phyloP scores from a whole-genome alignment of 305 asterid genomes.

The Caryopteris hybrid region DNA sequence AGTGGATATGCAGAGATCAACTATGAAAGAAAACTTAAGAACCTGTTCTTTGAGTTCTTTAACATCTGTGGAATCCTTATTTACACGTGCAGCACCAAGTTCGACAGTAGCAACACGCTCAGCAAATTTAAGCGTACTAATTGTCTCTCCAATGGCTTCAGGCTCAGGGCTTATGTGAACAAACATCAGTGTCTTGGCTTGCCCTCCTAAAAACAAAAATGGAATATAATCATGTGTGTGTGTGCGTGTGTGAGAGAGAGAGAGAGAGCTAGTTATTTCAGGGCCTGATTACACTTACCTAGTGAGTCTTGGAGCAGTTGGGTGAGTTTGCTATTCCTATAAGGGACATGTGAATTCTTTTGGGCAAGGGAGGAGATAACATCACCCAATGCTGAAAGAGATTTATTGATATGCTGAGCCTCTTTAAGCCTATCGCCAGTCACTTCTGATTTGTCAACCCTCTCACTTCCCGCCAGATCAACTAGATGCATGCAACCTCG shows the following conservation, averaged over 20 bases:
- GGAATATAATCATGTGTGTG: constrained; percentile 4
- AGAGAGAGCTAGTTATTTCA: not conserved
- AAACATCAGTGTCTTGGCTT: constrained; percentile 88
- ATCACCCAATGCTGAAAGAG: constrained; percentile 92
- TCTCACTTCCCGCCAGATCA: constrained; percentile 89
- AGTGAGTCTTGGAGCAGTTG: constrained; percentile 95
- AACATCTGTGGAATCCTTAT: constrained; percentile 71
- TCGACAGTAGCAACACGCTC: constrained; percentile 93
- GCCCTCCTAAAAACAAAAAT: constrained; percentile 53
- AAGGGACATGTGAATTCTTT: constrained; percentile 77
- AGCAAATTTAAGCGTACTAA: constrained; percentile 88
- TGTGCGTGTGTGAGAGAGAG: no score
- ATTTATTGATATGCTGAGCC: constrained; percentile 83
- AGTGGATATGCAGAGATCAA: not conserved
- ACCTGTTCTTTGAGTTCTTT: constrained; percentile 96
- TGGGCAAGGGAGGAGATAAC: constrained; percentile 87
- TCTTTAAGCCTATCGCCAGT: constrained; percentile 90
- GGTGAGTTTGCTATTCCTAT: constrained; percentile 92
- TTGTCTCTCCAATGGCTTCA: constrained; percentile 80
- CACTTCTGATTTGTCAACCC: constrained; percentile 91
- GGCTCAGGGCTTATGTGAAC: constrained; percentile 91
- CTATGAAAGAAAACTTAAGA: not conserved
- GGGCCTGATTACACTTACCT: constrained; percentile 42
- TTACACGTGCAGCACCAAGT: constrained; percentile 88
- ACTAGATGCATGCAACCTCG: constrained; percentile 98